Evolutionary conservation across 129 eudicot genomes (phyloP), one percentile per base, ranked within the genome.

Genomic region (Smallanthus sonchifolius): DNA sequence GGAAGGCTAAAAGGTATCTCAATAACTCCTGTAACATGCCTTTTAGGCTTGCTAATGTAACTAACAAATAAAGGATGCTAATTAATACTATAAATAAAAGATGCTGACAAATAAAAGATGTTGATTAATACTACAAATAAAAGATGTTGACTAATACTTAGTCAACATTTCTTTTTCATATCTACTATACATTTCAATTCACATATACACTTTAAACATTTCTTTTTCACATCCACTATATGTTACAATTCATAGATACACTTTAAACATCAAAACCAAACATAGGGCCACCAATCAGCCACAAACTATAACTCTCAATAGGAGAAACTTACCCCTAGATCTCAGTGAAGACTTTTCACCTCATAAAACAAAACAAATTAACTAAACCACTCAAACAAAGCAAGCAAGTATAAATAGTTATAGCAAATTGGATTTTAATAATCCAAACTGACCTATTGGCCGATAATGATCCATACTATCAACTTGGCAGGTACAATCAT

Each of bases 281-380:
- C 24, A 43, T n/a, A 42, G 75, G 80, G 75, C 67, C 61, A 57
- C 60, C 11, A 35, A 54, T 75, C 81, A 65, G 65, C 80, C 74
- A 40, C 74, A 44, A 10, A 44, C 40, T 9, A 32, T n/a, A 16
- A 55, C 54, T 54, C 61, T 5, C 8, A 7, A 10, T 65, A 67
- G 56, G 75, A 57, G 75, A 35, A 24, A 70, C 63, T 68, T 76
- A 51, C 60, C 36, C 60, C 68, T 39, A 43, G 15, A 67, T 49
- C 67, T 16, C 0, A 16, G 48, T 40, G 4, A 1, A n/a, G 0
- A 4, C 20, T 63, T 45, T 74, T 63, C 47, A 74, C 63, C 39
- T 39, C 1, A 32, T 10, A 74, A 44, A 16, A 62, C 71, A 43
- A 32, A 67, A 67, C 11, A 20, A 30, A 64, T 16, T 4, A 19